Evolutionary conservation across 768 basidiomycete species (phyloP).

Genomic region (Russula ochroleuca): DNA sequence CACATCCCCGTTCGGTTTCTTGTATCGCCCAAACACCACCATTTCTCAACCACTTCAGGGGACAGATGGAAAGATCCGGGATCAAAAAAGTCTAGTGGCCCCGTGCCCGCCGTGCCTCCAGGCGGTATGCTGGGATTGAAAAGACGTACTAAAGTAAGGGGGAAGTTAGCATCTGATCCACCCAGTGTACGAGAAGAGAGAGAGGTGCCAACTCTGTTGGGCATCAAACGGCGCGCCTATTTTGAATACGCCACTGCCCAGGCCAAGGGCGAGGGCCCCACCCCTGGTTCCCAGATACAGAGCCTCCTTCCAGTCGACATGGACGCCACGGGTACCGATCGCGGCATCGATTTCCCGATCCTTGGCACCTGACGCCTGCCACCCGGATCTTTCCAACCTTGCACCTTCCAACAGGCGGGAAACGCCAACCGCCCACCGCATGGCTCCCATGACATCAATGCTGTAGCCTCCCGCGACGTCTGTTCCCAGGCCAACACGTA

Average conservation of each 20-base stretch:
- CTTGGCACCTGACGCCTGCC: conserved; percentile 9
- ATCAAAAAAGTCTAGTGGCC: conserved; percentile 69
- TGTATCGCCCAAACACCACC: conserved; percentile 82
- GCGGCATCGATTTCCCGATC: conserved; percentile 8
- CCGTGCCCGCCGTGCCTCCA: conserved; percentile 51
- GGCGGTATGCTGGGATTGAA: conserved; percentile 29
- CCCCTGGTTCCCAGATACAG: conserved; percentile 80
- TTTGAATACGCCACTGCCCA: conserved; percentile 46
- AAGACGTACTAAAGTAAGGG: conserved; percentile 13
- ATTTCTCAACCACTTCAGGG: conserved; percentile 70
- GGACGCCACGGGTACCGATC: conserved; percentile 34
- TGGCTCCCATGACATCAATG: conserved; percentile 68
- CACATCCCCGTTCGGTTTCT: conserved; percentile 66
- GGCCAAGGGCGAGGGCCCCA: conserved; percentile 64
- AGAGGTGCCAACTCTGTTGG: conserved; percentile 55
- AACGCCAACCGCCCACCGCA: conserved; percentile 73
- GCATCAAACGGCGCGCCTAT: conserved; percentile 70
- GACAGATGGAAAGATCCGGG: conserved; percentile 30
- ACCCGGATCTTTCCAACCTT: conserved; percentile 31
- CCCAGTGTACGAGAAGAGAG: background rate
- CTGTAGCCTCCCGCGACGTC: conserved; percentile 87
- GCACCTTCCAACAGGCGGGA: conserved; percentile 65
- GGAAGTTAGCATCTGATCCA: conserved; percentile 7
- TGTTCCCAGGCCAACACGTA: conserved; percentile 76
- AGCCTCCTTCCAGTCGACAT: conserved; percentile 77